Percentiles rank a stretch among this genome's conserved stretches.
phyloP scores from a whole-genome alignment of 371 early-diverging fungal genomes.

The Amoeboaphelidium protococcarum region DNA sequence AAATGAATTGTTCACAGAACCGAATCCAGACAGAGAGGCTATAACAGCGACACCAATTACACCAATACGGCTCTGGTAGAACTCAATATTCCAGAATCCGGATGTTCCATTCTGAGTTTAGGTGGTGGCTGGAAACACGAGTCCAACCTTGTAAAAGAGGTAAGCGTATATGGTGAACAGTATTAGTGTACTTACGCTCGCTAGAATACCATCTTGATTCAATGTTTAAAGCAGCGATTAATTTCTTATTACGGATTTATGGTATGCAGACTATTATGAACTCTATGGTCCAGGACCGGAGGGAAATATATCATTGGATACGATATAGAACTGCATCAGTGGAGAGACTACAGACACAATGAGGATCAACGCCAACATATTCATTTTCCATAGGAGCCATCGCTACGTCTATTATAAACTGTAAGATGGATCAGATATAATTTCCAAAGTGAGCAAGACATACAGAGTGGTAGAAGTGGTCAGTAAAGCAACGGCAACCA shows the following conservation, averaged over 20 bases:
- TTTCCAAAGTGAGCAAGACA: no score
- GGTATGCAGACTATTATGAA: conserved; percentile 3
- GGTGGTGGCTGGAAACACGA: conserved; percentile 1
- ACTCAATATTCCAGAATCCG: conserved; percentile 17
- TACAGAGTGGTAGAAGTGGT: no score
- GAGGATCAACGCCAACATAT: conserved; percentile 27
- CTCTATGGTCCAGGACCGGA: conserved; percentile 2
- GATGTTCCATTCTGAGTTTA: conserved; percentile 2
- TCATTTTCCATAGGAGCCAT: conserved; percentile 44
- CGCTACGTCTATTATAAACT: no score
- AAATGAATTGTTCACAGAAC: conserved; percentile 70
- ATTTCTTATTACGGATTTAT: not conserved
- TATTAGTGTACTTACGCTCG: conserved; percentile 4
- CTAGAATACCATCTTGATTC: conserved; percentile 3
- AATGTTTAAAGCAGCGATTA: conserved; percentile 3
- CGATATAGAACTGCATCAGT: conserved; percentile 35
- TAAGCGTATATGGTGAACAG: not conserved
- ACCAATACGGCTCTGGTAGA: conserved; percentile 47
- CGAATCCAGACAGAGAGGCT: conserved; percentile 76
- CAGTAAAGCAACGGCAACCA: no score
- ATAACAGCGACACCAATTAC: conserved; percentile 70
- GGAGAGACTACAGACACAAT: conserved; percentile 43
- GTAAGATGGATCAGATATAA: no score
- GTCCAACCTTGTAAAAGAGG: not conserved
- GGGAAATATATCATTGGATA: conserved; percentile 13